Percentiles rank a stretch among this genome's conserved stretches.
These are phyloP conservation scores for Nicotiana obtusifolia DNA, from an alignment of 257 asterid species.

Conservation along the genomic window DNA sequence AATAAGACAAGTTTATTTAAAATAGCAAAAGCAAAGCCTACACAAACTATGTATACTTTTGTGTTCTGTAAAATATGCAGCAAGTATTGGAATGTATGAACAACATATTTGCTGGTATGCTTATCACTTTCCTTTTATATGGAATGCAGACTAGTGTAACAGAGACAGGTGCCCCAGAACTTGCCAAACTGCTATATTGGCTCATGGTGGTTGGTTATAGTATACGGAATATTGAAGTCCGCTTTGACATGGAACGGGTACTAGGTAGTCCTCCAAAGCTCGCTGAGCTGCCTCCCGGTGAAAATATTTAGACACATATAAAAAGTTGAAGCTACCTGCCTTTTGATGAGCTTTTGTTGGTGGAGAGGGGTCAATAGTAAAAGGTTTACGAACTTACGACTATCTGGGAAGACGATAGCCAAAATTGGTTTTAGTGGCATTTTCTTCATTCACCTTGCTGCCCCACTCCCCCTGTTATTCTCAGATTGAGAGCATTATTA, in stretches of 20 bases:
- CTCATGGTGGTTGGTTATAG: slow-evolving; percentile 99
- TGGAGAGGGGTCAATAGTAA: neutral
- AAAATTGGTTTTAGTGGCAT: neutral
- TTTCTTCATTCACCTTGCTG: neutral
- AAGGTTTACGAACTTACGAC: neutral
- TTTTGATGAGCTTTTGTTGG: slow-evolving; percentile 2
- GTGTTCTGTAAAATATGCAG: neutral
- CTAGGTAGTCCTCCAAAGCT: slow-evolving; percentile 76
- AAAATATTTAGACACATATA: slow-evolving; percentile 41
- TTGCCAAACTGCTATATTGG: slow-evolving; percentile 92
- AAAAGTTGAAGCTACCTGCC: too few relatives aligned
- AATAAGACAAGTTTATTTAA: neutral
- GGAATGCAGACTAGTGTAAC: slow-evolving; percentile 71
- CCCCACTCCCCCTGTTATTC: neutral
- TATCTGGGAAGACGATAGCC: neutral
- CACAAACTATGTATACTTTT: neutral
- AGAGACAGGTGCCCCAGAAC: slow-evolving; percentile 88
- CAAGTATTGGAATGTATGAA: neutral
- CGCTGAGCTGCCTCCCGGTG: slow-evolving; percentile 97
- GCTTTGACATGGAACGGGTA: slow-evolving; percentile 93
- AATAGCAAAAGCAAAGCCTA: neutral
- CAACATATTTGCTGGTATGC: neutral
- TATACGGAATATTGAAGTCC: slow-evolving; percentile 90
- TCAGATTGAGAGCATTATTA: neutral
- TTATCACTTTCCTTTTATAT: slow-evolving; percentile 4